Base-by-base conservation (phyloP, 2,329 filamentous ascomycete genomes). In the Cordyceps sp. region DNA sequence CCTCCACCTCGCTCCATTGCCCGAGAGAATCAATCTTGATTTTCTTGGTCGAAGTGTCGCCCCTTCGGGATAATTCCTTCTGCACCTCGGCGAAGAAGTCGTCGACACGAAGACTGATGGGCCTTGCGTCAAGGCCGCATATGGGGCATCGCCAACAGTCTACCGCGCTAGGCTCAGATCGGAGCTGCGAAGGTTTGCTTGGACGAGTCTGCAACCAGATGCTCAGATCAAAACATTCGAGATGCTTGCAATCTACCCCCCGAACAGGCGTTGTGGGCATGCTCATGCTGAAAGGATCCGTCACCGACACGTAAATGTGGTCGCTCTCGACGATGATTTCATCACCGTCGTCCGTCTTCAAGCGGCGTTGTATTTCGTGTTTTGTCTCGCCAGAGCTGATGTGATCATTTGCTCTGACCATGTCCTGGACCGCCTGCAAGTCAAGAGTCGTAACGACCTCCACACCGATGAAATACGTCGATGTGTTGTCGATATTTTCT, bases 141-240 rank as follows among this genome's bases (percentile, higher is more conserved):
- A 93, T 72, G 0, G 90, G 90, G 44, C 90, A 98, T 39, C 69
- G 78, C 85, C 86, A 94, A 32, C 71, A 69, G 45, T 90, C 82
- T 1, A 69, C 60, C 33, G 66, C 55, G 2, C 62, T 64, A 8
- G 69, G 71, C 41, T 75, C 64, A 9, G 29, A 35, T 7, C 22
- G 37, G 23, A 40, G 40, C n/a, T 34, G 34, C 7, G 39, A 23
- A 5, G 54, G 49, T 37, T 64, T 66, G 12, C 56, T 54, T 5
- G 62, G 59, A 26, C 82, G 72, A 5, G 78, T 82, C 12, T 62
- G 53, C 8, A 98, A 66, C 59, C 83, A 96, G 1, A 71, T 86
- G 15, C 79, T 68, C 7, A 94, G 70, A 49, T 96, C 88, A 48
- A 96, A 94, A 48, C 85, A 93, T 47, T 94, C 83, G 23, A 78